phyloP scores from a whole-genome alignment of 2,329 filamentous ascomycete genomes.

The Cytospora chrysosperma region DNA sequence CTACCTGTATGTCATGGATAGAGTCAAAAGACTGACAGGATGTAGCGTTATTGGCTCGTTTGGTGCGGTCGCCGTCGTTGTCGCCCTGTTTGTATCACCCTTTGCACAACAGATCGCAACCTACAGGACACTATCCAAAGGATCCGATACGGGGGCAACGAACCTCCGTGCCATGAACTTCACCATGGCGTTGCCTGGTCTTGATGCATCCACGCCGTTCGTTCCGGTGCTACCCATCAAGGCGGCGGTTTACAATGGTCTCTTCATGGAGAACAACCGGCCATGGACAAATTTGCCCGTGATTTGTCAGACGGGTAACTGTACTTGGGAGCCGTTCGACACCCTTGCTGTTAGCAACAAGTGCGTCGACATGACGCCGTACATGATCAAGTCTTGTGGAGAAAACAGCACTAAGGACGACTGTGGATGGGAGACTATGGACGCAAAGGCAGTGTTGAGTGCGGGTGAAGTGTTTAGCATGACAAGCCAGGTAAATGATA shows the following conservation, averaged over 20 bases:
- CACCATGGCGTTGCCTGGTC: constrained; percentile 30
- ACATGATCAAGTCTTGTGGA: constrained; percentile 31
- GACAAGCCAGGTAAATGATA: constrained; percentile 27
- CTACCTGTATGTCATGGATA: background rate
- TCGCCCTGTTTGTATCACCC: constrained; percentile 32
- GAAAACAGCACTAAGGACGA: constrained; percentile 1
- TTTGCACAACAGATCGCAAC: constrained; percentile 36
- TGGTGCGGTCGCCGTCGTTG: constrained; percentile 31
- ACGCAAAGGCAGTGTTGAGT: constrained; percentile 28
- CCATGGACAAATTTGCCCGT: constrained; percentile 31
- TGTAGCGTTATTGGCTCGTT: constrained; percentile 31
- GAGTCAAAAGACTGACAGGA: background rate
- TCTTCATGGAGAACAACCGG: constrained; percentile 35
- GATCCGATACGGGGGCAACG: constrained; percentile 27
- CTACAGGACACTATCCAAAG: constrained; percentile 29
- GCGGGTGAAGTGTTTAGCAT: constrained; percentile 33
- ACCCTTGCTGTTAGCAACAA: constrained; percentile 32
- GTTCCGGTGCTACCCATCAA: constrained; percentile 36
- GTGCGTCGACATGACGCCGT: constrained; percentile 32
- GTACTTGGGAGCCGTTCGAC: constrained; percentile 32
- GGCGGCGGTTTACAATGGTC: constrained; percentile 36
- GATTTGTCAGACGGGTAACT: constrained; percentile 33
- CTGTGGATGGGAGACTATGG: constrained; percentile 34
- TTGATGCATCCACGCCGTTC: constrained; percentile 29
- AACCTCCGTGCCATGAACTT: constrained; percentile 33